These are phyloP conservation scores for Neocucurbitaria cava DNA, from an alignment of 2,329 filamentous ascomycete genomes.

Conservation along the genomic window DNA sequence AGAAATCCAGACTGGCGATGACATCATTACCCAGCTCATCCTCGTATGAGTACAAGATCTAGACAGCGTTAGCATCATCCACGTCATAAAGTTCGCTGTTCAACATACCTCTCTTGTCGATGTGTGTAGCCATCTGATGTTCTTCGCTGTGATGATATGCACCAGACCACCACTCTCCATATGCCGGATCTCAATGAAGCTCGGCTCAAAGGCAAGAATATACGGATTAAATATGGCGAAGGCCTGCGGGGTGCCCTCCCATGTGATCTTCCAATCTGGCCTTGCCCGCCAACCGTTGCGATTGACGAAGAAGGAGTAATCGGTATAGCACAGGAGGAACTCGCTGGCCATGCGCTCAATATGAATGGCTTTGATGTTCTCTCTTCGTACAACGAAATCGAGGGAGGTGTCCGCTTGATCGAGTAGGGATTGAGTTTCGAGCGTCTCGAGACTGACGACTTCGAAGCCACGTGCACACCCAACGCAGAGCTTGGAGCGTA, in stretches of 20 bases:
- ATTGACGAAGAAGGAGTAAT: slow-evolving; percentile 99
- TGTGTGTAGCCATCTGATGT: slow-evolving; percentile 96
- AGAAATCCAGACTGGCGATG: slow-evolving; percentile 95
- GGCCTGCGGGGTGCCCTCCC: slow-evolving; percentile 90
- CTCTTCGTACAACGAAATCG: slow-evolving; percentile 93
- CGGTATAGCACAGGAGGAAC: slow-evolving; percentile 96
- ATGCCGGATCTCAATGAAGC: slow-evolving; percentile 95
- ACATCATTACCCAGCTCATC: slow-evolving; percentile 93
- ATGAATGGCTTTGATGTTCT: slow-evolving; percentile 92
- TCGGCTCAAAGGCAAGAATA: slow-evolving; percentile 95
- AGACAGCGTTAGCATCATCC: slow-evolving; percentile 21
- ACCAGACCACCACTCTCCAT: slow-evolving; percentile 91
- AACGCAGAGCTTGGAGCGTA: slow-evolving; percentile 95
- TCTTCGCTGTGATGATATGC: slow-evolving; percentile 95
- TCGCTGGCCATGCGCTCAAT: slow-evolving; percentile 97
- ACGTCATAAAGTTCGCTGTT: not conserved
- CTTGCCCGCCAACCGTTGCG: slow-evolving; percentile 96
- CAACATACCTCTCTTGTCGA: slow-evolving; percentile 86
- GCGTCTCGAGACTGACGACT: slow-evolving; percentile 92
- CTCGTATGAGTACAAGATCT: slow-evolving; percentile 98
- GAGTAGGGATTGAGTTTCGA: slow-evolving; percentile 96
- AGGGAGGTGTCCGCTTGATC: slow-evolving; percentile 98
- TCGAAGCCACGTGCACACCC: slow-evolving; percentile 96
- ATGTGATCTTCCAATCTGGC: slow-evolving; percentile 96
- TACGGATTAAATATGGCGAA: slow-evolving; percentile 97